Evolutionary conservation across 495 filamentous ascomycete species (phyloP).

Genomic region (Corynascus novoguineensis): DNA sequence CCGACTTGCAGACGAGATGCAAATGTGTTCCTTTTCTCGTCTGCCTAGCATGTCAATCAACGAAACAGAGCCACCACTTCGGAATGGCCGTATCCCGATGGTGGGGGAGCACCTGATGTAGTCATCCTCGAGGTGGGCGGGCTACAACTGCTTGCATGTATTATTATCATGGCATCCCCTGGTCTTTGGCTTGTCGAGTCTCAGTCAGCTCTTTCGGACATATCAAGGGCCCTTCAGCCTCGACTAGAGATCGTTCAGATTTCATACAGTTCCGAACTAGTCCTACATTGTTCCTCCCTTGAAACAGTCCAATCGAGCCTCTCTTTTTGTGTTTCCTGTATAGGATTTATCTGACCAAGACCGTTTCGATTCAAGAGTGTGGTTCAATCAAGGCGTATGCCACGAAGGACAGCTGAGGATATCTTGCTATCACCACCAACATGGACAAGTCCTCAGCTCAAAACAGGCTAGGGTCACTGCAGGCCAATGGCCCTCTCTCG

Average conservation of each 20-base stretch:
- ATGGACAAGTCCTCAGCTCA: constrained; percentile 7
- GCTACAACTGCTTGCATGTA: no score
- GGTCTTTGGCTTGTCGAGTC: neutral
- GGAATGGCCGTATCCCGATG: constrained; percentile 11
- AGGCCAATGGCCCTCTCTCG: constrained; percentile 21
- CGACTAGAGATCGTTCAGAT: neutral
- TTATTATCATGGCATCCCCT: constrained; percentile 13
- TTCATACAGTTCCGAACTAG: neutral
- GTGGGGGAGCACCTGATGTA: neutral
- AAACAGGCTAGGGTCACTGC: constrained; percentile 7
- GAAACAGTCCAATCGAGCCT: neutral
- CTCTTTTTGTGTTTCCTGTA: neutral
- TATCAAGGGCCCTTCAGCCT: neutral
- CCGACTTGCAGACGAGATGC: neutral
- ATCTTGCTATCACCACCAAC: neutral
- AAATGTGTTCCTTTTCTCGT: neutral
- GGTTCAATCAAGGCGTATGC: neutral
- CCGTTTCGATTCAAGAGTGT: neutral
- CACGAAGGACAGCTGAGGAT: neutral
- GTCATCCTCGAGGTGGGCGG: neutral
- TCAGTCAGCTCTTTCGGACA: neutral
- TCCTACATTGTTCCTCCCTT: neutral
- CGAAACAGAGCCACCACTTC: neutral
- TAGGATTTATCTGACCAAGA: neutral
- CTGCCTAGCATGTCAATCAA: neutral